Base-by-base conservation (phyloP, 2,329 filamentous ascomycete species). In the Sporothrix inflata region DNA sequence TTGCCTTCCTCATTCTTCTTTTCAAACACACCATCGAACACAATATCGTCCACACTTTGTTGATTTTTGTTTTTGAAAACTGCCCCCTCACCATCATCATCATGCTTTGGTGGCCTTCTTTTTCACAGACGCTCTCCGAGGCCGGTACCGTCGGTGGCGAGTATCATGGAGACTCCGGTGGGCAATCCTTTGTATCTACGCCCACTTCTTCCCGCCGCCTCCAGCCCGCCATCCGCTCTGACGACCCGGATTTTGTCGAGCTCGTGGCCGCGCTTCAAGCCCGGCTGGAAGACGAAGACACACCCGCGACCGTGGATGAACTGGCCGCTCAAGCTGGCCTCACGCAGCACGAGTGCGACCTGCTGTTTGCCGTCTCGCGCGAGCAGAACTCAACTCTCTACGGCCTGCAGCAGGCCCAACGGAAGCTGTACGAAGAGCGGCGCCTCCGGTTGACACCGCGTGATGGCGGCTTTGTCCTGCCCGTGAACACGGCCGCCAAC, bases 271-370 rank as follows among this genome's bases (percentile, higher is more conserved):
- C 30, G 14, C 40, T 72, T 14, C 27, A 51, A 9, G 51, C 30
- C 0, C 63, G n/a, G 19, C 63, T 69, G 16, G 40, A 61, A 4
- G n/a, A 11, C 27, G 42, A 30, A 7, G 27, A 27, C 7, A 34
- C n/a, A 12, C 34, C 34, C 7, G 14, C 9, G 19, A 53, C 51
- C 8, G 5, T 61, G 19, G 34, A 21, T 2, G 27, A 27, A 11
- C n/a, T 72, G 14, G 42, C 67, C 14, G 14, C n/a, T 3, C 19
- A 34, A 1, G 40, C 45, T 9, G 70, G 70, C 24, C 57, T 72
- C 70, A 53, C 70, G 14, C n/a, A 38, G n/a, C n/a, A 68, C 30
- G 70, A 72, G 53, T n/a, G 16, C 19, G 51, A 60, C 19, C 53
- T 68, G 14, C 30, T 72, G 40, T 51, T 68, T 3, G 42, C 51